These are phyloP conservation scores for Tephrocybe sp. DNA, from an alignment of 768 basidiomycete genomes.

Conservation along the genomic window DNA sequence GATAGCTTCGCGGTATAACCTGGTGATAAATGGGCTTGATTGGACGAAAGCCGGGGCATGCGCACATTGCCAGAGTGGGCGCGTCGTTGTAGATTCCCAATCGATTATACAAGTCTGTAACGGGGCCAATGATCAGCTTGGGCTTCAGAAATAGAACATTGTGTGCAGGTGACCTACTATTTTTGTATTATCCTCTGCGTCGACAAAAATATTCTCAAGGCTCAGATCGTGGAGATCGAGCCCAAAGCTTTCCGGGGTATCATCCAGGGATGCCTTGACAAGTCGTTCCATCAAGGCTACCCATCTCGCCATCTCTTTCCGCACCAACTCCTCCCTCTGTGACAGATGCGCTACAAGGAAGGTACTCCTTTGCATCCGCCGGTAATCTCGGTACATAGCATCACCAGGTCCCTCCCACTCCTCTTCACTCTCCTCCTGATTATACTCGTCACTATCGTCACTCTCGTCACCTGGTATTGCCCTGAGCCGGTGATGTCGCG, in stretches of 20 bases:
- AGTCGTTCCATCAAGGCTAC: constrained; percentile 65
- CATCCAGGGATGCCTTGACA: constrained; percentile 27
- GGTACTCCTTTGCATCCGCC: constrained; percentile 76
- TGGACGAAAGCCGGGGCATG: constrained; percentile 81
- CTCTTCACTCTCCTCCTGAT: constrained; percentile 76
- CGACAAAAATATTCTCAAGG: constrained; percentile 83
- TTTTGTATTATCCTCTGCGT: constrained; percentile 60
- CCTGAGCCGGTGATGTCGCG: constrained; percentile 65
- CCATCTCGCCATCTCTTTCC: constrained; percentile 74
- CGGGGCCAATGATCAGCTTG: constrained; percentile 13
- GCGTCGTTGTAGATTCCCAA: constrained; percentile 88
- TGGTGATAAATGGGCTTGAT: constrained; percentile 71
- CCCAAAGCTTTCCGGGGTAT: constrained; percentile 58
- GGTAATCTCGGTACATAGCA: constrained; percentile 79
- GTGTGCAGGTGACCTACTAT: constrained; percentile 54
- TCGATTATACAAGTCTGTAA: constrained; percentile 82
- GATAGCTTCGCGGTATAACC: constrained; percentile 69
- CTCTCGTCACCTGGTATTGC: constrained; percentile 73
- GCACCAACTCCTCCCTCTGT: constrained; percentile 61
- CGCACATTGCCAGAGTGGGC: constrained; percentile 83
- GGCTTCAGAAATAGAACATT: background rate
- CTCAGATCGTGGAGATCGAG: constrained; percentile 87
- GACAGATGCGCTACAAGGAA: constrained; percentile 73
- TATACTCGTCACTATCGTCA: constrained; percentile 80
- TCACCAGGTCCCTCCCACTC: constrained; percentile 81